Base-by-base conservation (phyloP, 805 yeast species). In the Monosporozyma aquatica region DNA sequence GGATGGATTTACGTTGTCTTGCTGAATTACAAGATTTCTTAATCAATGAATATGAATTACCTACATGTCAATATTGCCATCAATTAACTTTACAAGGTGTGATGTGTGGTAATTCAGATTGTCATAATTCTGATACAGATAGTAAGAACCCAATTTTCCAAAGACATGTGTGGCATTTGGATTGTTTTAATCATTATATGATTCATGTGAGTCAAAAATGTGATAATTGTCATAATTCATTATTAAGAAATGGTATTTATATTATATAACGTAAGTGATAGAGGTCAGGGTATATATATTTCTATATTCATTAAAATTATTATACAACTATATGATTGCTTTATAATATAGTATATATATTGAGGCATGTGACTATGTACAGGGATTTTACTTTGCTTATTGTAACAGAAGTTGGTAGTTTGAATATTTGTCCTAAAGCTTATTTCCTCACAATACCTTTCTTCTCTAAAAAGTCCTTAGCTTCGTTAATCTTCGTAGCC, bases 401-500 rank as follows among this genome's bases (percentile, higher is more conserved):
- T n/a, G n/a, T n/a, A n/a, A n/a, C n/a, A n/a, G n/a, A n/a, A n/a
- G n/a, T n/a, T n/a, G n/a, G n/a, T n/a, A n/a, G n/a, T n/a, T n/a
- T n/a, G n/a, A n/a, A n/a, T n/a, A n/a, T n/a, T n/a, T n/a, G n/a
- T n/a, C n/a, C n/a, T n/a, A n/a, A n/a, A n/a, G n/a, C 23, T 41
- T 23, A 44, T 28, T 45, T 45, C 15, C 40, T 40, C 10, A 47
- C 33, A 11, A 37, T 25, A 32, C 59, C 65, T 37, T 56, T 58
- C 45, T 61, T 61, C 40, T 59, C 59, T 35, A 62, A 44, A 36
- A 58, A 61, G 41, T 81, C 87, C 56, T 82, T 81, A 22, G 97
- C 96, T 66, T 89, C 95, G 61, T 89, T 89, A 47, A 89, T 82
- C 68, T 89, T 89, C 45, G 89, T 80, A 37, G 97, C 95, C 62